Percentiles rank a stretch among this genome's conserved stretches.
phyloP scores from a whole-genome alignment of 495 filamentous ascomycete species.

The Penicillium steckii region DNA sequence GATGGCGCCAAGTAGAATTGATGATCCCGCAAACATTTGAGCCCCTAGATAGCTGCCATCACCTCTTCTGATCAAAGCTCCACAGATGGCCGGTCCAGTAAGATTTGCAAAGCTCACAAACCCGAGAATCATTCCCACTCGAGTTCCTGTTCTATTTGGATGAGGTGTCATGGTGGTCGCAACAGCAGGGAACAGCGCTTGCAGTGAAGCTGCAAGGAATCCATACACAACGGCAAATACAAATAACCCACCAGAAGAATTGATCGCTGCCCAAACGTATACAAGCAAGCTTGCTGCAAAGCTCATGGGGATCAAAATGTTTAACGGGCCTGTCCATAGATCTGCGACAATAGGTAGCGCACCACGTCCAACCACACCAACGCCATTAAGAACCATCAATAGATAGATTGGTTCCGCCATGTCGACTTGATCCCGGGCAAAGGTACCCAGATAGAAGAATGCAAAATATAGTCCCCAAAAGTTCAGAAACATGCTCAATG shows the following conservation, averaged over 20 bases:
- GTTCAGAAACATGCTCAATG: slow-evolving; percentile 27
- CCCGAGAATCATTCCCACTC: slow-evolving; percentile 60
- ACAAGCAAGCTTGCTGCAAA: slow-evolving; percentile 28
- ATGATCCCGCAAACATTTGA: background rate
- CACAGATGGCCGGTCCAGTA: slow-evolving; percentile 61
- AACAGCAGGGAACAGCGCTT: slow-evolving; percentile 30
- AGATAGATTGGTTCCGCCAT: slow-evolving; percentile 5
- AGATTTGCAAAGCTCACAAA: slow-evolving; percentile 50
- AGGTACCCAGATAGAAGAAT: slow-evolving; percentile 41
- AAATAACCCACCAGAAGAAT: slow-evolving; percentile 29
- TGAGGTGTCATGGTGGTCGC: slow-evolving; percentile 32
- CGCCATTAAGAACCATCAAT: slow-evolving; percentile 41
- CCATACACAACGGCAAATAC: slow-evolving; percentile 43
- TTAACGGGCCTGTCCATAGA: slow-evolving; percentile 30
- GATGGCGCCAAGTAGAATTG: background rate
- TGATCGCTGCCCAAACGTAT: slow-evolving; percentile 36
- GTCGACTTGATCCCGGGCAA: slow-evolving; percentile 9
- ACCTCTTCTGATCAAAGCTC: slow-evolving; percentile 36
- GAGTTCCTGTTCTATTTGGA: slow-evolving; percentile 53
- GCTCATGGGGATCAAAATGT: slow-evolving; percentile 31
- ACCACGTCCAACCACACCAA: slow-evolving; percentile 45
- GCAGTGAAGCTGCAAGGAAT: slow-evolving; percentile 36
- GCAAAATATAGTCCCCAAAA: slow-evolving; percentile 42
- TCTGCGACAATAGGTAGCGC: slow-evolving; percentile 41
- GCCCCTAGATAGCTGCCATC: background rate